Evolutionary conservation across 768 basidiomycete genomes (phyloP).

Genomic region (Russula sp.): DNA sequence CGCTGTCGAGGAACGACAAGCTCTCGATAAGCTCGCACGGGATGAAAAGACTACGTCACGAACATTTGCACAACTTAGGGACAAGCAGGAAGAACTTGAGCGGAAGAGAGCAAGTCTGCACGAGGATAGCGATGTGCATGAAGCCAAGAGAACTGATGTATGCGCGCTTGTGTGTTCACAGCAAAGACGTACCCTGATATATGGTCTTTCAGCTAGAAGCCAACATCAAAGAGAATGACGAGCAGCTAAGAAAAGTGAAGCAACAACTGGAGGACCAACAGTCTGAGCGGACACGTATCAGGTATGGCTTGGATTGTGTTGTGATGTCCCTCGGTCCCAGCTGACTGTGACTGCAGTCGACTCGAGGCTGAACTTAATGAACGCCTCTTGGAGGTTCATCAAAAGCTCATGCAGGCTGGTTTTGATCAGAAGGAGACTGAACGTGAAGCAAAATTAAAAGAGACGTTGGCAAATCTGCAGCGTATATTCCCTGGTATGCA

Average conservation of each 20-base stretch:
- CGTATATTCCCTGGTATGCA: conserved; percentile 77
- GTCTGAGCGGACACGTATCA: conserved; percentile 72
- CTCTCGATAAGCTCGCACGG: conserved; percentile 69
- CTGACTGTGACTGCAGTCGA: conserved; percentile 44
- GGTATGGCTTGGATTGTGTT: conserved; percentile 38
- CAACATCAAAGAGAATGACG: conserved; percentile 48
- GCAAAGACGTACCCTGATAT: not conserved
- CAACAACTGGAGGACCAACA: conserved; percentile 81
- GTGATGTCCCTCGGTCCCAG: not conserved
- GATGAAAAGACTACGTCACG: conserved; percentile 74
- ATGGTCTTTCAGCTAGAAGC: conserved; percentile 43
- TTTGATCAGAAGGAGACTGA: conserved; percentile 85
- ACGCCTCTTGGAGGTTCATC: conserved; percentile 74
- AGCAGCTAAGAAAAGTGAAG: conserved; percentile 55
- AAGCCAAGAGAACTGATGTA: conserved; percentile 53
- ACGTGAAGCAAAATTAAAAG: conserved; percentile 75
- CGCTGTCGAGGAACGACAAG: conserved; percentile 82
- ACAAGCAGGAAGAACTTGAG: conserved; percentile 59
- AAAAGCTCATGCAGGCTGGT: conserved; percentile 83
- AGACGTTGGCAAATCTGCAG: conserved; percentile 76
- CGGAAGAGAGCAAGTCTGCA: conserved; percentile 48
- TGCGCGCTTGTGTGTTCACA: conserved; percentile 13
- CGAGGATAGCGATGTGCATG: conserved; percentile 46
- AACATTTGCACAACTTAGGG: conserved; percentile 54
- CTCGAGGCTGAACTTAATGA: conserved; percentile 89